phyloP scores from a whole-genome alignment of 495 filamentous ascomycete species.

The Neurospora discreta region DNA sequence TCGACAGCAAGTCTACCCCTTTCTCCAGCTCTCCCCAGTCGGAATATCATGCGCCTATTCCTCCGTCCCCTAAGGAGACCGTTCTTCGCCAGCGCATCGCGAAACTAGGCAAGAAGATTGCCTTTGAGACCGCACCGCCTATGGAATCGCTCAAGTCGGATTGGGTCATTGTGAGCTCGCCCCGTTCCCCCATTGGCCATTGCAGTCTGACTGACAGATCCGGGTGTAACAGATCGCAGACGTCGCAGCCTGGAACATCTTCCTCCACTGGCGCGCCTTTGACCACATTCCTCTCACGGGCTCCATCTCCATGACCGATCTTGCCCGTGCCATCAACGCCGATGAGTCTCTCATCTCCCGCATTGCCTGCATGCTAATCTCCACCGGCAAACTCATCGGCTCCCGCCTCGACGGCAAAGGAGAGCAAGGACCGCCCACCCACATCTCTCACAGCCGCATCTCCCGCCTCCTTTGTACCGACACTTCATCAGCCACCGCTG shows the following conservation, averaged over 20 bases:
- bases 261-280: conserved; percentile 22
- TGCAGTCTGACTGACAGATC: neutral
- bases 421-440: neutral
- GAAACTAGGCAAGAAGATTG: conserved; percentile 11
- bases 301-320: conserved; percentile 16
- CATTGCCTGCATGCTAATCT: conserved; percentile 11
- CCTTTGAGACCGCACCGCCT: conserved; percentile 8
- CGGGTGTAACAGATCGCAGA: conserved; percentile 9
- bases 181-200: too few relatives aligned
- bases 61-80: neutral
- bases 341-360: conserved; percentile 18
- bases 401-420: neutral
- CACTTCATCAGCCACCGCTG: conserved; percentile 1
- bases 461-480: conserved; percentile 11
- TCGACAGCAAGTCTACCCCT: neutral
- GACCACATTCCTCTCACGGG: conserved; percentile 20
- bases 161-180: conserved; percentile 12
- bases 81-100: conserved; percentile 7
- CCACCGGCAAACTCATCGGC: conserved; percentile 7
- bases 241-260: conserved; percentile 14
- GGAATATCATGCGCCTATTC: neutral
- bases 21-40: neutral
- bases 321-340: conserved; percentile 13
- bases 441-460: conserved; percentile 13
- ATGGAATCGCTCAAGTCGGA: conserved; percentile 16